phyloP scores from a whole-genome alignment of 805 yeast species.

The Sungouiozyma intestinalis region DNA sequence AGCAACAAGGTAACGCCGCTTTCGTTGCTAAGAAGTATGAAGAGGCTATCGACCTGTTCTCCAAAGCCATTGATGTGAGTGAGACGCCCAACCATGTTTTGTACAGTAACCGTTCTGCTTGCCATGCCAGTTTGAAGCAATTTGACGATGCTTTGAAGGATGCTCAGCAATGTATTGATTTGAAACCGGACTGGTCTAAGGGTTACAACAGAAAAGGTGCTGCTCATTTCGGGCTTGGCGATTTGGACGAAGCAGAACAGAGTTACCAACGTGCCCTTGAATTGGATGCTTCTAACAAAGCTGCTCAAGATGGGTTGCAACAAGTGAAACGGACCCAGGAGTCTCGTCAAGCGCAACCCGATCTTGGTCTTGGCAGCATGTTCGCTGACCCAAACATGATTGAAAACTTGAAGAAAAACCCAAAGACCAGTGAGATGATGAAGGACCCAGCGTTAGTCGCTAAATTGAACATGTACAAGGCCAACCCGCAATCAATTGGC shows the following conservation, averaged over 20 bases:
- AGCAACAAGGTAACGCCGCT: conserved; percentile 89
- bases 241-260: conserved; percentile 61
- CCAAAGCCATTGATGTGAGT: conserved; percentile 80
- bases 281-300: conserved; percentile 69
- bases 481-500: conserved; percentile 67
- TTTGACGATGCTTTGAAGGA: conserved; percentile 70
- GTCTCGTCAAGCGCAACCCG: conserved; percentile 45
- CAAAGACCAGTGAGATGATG: conserved; percentile 79
- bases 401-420: conserved; percentile 66
- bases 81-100: conserved; percentile 82
- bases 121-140: conserved; percentile 69
- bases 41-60: conserved; percentile 69
- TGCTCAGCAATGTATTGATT: conserved; percentile 72
- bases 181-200: conserved; percentile 87
- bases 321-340: conserved; percentile 55
- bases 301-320: conserved; percentile 75
- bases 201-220: conserved; percentile 92
- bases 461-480: conserved; percentile 45
- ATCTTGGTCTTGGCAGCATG: conserved; percentile 64
- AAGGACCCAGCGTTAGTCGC: conserved; percentile 76
- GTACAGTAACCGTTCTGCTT: conserved; percentile 89
- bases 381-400: conserved; percentile 74
- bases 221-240: conserved; percentile 80
- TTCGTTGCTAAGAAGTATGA: conserved; percentile 79
- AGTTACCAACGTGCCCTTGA: conserved; percentile 72